These are phyloP conservation scores for Brassica nigra DNA, from an alignment of 345 rosid genomes.

Conservation along the genomic window DNA sequence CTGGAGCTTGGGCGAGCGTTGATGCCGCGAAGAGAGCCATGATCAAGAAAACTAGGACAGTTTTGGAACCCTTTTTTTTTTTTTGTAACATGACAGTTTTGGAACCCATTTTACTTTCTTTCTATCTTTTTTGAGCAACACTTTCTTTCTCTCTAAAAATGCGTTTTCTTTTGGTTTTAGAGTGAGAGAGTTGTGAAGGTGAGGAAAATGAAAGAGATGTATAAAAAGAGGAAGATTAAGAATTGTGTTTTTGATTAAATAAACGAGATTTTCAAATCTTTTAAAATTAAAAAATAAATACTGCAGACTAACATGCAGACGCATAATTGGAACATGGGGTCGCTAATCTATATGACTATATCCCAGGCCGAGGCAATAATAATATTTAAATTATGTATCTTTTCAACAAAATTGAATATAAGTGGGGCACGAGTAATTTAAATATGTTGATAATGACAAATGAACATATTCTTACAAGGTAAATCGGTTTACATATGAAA, in stretches of 20 bases:
- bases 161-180: conserved; percentile 17
- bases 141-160: not conserved
- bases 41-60: conserved; percentile 28
- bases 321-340: conserved; percentile 42
- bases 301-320: conserved; percentile 42
- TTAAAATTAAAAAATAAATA: not conserved
- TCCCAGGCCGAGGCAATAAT: not conserved
- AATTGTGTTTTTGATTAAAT: conserved; percentile 19
- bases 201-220: conserved; percentile 24
- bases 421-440: not conserved
- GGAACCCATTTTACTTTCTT: conserved; percentile 37
- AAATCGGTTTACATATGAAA: not conserved
- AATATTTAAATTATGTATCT: not conserved
- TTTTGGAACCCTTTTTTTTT: conserved; percentile 34
- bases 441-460: not conserved
- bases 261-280: conserved; percentile 32
- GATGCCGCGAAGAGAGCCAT: conserved; percentile 36
- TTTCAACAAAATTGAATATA: not conserved
- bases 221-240: conserved; percentile 25
- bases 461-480: not conserved
- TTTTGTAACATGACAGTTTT: too few species aligned
- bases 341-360: conserved; percentile 19
- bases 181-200: conserved; percentile 25
- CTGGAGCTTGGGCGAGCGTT: conserved; percentile 38
- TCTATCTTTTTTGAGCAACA: too few species aligned